Evolutionary conservation across 805 yeast genomes (phyloP).

Genomic region (Zygoascus bituminiphila): DNA sequence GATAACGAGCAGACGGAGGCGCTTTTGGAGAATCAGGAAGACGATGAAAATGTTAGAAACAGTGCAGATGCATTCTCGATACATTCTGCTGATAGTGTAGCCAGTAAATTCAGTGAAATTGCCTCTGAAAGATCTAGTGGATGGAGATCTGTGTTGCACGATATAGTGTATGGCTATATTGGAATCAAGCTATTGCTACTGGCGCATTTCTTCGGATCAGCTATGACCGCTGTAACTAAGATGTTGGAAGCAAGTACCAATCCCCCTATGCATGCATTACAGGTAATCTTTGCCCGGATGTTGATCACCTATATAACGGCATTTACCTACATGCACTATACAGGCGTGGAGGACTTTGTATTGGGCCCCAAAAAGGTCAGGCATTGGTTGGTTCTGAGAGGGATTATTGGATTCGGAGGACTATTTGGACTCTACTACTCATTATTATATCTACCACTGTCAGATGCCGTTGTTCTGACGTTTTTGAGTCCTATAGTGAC

Average conservation of each 20-base stretch:
- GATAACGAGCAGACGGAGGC: neutral
- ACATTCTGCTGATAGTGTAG: neutral
- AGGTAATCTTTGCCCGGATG: constrained; percentile 74
- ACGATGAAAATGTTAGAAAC: neutral
- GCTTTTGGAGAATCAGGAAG: neutral
- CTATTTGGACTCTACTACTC: constrained; percentile 75
- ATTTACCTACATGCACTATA: constrained; percentile 43
- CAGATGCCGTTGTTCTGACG: constrained; percentile 76
- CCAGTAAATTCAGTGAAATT: neutral
- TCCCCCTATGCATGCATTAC: constrained; percentile 67
- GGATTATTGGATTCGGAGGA: constrained; percentile 68
- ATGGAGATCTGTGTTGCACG: neutral
- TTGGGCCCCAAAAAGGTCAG: constrained; percentile 61
- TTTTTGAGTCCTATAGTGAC: constrained; percentile 74
- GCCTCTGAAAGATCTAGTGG: neutral
- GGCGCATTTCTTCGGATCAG: constrained; percentile 66
- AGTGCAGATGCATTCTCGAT: neutral
- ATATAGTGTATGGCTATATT: constrained; percentile 22
- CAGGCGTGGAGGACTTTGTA: constrained; percentile 51
- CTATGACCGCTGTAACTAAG: constrained; percentile 71
- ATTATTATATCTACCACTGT: constrained; percentile 59
- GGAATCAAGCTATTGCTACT: constrained; percentile 53
- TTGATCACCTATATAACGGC: constrained; percentile 56
- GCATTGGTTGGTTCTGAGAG: constrained; percentile 48
- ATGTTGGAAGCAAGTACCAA: constrained; percentile 59